These are phyloP conservation scores for Starmera amethionina DNA, from an alignment of 805 yeast species.

Conservation along the genomic window DNA sequence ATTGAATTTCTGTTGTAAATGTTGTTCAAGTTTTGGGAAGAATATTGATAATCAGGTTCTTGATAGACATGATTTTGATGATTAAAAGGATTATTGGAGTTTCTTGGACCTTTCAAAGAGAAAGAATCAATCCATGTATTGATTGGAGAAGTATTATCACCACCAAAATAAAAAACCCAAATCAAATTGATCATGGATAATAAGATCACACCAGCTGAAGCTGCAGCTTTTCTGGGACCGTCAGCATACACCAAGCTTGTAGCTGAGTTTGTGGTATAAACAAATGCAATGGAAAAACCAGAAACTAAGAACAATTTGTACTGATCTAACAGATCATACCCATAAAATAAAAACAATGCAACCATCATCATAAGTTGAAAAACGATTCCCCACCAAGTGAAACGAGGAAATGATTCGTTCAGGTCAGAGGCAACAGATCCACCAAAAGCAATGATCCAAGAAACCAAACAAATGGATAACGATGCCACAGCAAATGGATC, in stretches of 20 bases:
- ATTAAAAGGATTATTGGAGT: constrained; percentile 19
- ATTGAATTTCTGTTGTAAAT: constrained; percentile 9
- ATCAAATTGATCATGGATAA: constrained; percentile 71
- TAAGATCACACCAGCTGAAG: constrained; percentile 86
- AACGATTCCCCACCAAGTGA: constrained; percentile 95
- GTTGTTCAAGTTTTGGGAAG: constrained; percentile 2
- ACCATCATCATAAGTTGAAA: constrained; percentile 59
- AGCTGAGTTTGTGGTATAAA: constrained; percentile 78
- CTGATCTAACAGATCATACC: constrained; percentile 53
- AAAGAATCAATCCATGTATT: constrained; percentile 81
- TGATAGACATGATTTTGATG: constrained; percentile 4
- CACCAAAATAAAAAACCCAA: constrained; percentile 87
- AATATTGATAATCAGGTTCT: background rate
- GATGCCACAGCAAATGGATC: constrained; percentile 89
- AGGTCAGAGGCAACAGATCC: constrained; percentile 61
- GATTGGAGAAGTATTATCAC: constrained; percentile 81
- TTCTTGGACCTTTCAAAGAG: constrained; percentile 42
- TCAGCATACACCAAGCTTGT: constrained; percentile 67
- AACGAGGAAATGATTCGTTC: constrained; percentile 51
- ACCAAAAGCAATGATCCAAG: constrained; percentile 85
- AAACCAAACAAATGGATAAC: constrained; percentile 56
- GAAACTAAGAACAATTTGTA: constrained; percentile 43
- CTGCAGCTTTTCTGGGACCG: constrained; percentile 64
- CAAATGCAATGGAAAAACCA: constrained; percentile 53
- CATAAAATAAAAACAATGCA: constrained; percentile 41